phyloP scores from a whole-genome alignment of 108 stramenopile genomes.

The Cylindrotheca closterium region DNA sequence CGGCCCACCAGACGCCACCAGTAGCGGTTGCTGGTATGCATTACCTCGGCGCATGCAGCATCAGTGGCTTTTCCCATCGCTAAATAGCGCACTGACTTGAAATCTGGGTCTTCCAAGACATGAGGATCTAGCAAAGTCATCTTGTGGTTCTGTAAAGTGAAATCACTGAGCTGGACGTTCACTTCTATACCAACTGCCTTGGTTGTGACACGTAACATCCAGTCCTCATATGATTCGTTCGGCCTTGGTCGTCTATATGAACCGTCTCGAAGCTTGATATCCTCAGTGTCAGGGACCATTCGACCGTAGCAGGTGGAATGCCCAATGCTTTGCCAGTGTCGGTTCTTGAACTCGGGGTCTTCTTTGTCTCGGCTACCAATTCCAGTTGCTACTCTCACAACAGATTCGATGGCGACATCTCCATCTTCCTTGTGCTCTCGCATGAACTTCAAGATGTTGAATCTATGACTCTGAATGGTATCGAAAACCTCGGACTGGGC shows the following conservation, averaged over 20 bases:
- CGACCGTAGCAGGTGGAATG: slow-evolving; percentile 92
- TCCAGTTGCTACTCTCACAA: slow-evolving; percentile 92
- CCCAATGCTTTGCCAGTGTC: slow-evolving; percentile 93
- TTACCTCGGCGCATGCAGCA: slow-evolving; percentile 95
- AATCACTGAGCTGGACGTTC: slow-evolving; percentile 95
- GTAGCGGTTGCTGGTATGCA: slow-evolving; percentile 92
- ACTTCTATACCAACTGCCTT: slow-evolving; percentile 97
- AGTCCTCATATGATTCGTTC: slow-evolving; percentile 92
- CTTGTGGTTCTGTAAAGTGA: slow-evolving; percentile 97
- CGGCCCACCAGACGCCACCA: slow-evolving; percentile 97
- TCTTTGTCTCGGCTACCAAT: slow-evolving; percentile 77
- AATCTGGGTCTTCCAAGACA: slow-evolving; percentile 90
- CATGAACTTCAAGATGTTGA: slow-evolving; percentile 90
- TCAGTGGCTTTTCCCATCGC: slow-evolving; percentile 73
- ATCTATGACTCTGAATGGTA: slow-evolving; percentile 89
- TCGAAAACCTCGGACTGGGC: slow-evolving; percentile 96
- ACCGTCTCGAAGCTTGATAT: slow-evolving; percentile 89
- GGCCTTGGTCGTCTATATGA: slow-evolving; percentile 76
- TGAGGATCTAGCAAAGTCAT: slow-evolving; percentile 92
- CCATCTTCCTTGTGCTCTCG: slow-evolving; percentile 81
- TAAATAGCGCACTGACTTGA: slow-evolving; percentile 55
- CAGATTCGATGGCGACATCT: slow-evolving; percentile 94
- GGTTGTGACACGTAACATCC: slow-evolving; percentile 96
- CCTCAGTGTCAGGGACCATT: slow-evolving; percentile 97
- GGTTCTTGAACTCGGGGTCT: slow-evolving; percentile 72